Base-by-base conservation (phyloP, 208 protist species). In the Wallacemonas rigidus region DNA sequence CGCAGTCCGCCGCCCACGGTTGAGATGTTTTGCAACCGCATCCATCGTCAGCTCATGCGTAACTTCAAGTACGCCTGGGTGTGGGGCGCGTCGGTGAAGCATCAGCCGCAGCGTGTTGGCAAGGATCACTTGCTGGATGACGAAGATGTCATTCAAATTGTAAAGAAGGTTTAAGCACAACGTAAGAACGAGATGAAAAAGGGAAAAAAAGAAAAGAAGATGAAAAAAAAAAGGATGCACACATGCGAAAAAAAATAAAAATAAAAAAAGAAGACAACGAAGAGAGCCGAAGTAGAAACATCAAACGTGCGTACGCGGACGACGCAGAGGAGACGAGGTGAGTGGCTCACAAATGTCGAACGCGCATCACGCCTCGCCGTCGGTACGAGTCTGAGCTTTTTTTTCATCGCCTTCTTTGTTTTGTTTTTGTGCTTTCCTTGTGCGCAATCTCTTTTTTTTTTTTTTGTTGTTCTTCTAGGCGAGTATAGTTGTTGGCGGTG, bases 41-140 rank as follows among this genome's bases (percentile, higher is more conserved):
- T 99, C 73, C 99, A 99, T 81, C 97, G 97, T 41, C 86, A 94
- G 75, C 83, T 99, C 44, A 90, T 99, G 83, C 79, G 86, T 53
- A 91, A 98, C 73, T 99, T 99, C 87, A 99, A 99, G 88, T 99
- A 99, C 77, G 99, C 98, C 48, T 91, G 97, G 82, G 98, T 99
- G 54, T 99, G 98, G 98, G 99, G 99, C 9, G 75, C 85, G 14
- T 98, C 93, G 40, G 98, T 99, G 38, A 99, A 99, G 90, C 95
- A 99, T 72, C 93, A 98, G 75, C 98, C 98, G 41, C 97, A 99
- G 82, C 91, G 87, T 70, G 94, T 98, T 4, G 98, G 98, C 41
- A 99, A 98, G 76, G 96, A 98, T 40, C 99, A 99, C 81, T 57
- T 95, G 43, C 85, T 99, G 3, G 83, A 97, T 2, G 99, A 99